Conservation (phyloP, 2,329 filamentous ascomycete species). For the Curvularia verruculosa region DNA sequence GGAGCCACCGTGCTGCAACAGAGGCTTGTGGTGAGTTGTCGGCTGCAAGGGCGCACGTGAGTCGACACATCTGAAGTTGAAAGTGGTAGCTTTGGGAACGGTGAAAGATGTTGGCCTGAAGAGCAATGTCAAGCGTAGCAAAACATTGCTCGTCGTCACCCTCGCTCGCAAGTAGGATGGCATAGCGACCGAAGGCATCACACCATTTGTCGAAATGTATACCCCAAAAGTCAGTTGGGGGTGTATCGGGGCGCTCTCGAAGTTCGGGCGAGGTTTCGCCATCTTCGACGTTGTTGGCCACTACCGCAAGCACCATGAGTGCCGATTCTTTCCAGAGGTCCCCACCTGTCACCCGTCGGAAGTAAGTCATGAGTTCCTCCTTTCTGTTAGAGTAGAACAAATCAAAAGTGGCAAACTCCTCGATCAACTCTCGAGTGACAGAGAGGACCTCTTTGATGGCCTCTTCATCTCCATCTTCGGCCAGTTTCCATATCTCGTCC, state of each 20-base stretch:
- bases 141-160: constrained; percentile 76
- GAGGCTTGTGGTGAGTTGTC: constrained; percentile 79
- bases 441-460: constrained; percentile 64
- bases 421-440: constrained; percentile 62
- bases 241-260: constrained; percentile 31
- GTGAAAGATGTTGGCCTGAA: constrained; percentile 82
- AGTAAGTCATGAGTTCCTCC: constrained; percentile 50
- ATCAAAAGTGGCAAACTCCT: constrained; percentile 65
- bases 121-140: constrained; percentile 76
- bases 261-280: constrained; percentile 37
- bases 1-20: constrained; percentile 79
- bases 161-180: constrained; percentile 72
- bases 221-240: constrained; percentile 69
- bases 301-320: constrained; percentile 44
- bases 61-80: constrained; percentile 77
- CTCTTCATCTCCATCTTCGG: constrained; percentile 57
- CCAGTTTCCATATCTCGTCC: constrained; percentile 47
- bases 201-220: constrained; percentile 87
- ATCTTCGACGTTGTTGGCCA: constrained; percentile 44
- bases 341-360: constrained; percentile 39
- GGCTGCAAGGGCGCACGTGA: constrained; percentile 80
- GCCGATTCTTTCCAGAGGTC: constrained; percentile 46
- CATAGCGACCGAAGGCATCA: constrained; percentile 87
- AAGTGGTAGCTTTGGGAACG: constrained; percentile 71
- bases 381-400: constrained; percentile 61